These are phyloP conservation scores for Backusella mclennaniae DNA, from an alignment of 192 early-diverging fungal species.

Conservation along the genomic window DNA sequence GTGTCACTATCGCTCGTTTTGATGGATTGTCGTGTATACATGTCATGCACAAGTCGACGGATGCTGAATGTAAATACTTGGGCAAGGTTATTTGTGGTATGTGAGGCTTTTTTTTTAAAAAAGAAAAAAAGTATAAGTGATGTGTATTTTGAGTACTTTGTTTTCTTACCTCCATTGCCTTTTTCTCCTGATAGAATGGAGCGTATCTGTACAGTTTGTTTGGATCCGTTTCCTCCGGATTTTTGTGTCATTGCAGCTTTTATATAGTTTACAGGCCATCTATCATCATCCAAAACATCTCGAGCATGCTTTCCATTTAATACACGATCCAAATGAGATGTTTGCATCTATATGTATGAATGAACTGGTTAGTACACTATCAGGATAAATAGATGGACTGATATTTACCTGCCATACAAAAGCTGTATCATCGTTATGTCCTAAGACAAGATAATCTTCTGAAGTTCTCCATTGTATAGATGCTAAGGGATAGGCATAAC, in stretches of 20 bases:
- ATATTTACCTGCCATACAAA: constrained; percentile 74
- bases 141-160: background rate
- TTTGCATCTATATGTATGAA: constrained; percentile 55
- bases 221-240: background rate
- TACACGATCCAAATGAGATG: constrained; percentile 70
- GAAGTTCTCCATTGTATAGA: constrained; percentile 64
- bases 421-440: constrained; percentile 58
- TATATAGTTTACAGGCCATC: constrained; percentile 49
- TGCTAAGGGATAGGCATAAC: constrained; percentile 51
- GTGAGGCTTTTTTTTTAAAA: constrained; percentile 17
- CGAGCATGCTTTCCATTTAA: constrained; percentile 49
- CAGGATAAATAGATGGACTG: background rate
- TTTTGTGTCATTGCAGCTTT: constrained; percentile 4
- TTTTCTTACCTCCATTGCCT: background rate
- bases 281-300: constrained; percentile 58
- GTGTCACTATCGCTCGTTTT: background rate
- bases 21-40: constrained; percentile 16
- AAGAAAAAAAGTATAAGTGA: background rate
- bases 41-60: constrained; percentile 21
- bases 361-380: too few relatives aligned
- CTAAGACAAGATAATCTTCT: constrained; percentile 67
- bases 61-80: constrained; percentile 26
- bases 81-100: constrained; percentile 32
- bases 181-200: constrained; percentile 23
- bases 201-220: constrained; percentile 8